Evolutionary conservation across 257 asterid species (phyloP).

Genomic region (Vinca minor): DNA sequence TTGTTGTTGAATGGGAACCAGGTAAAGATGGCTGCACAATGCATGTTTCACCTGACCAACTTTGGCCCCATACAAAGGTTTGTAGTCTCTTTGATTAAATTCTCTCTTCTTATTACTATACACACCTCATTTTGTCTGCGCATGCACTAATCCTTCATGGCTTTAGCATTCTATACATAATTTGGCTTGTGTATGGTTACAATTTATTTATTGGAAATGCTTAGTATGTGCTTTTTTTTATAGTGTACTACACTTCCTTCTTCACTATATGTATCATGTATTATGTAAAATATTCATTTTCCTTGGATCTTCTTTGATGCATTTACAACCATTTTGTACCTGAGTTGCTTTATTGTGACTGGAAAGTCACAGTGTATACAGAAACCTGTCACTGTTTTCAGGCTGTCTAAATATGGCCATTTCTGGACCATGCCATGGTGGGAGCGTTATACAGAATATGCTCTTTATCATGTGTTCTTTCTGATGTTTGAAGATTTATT

Average conservation of each 20-base stretch:
- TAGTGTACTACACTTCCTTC: background rate
- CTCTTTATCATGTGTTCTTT: background rate
- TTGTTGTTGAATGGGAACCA: slow-evolving; percentile 97
- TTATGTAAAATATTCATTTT: background rate
- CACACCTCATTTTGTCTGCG: background rate
- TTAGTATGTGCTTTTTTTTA: background rate
- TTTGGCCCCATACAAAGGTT: slow-evolving; percentile 99
- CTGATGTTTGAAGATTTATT: background rate
- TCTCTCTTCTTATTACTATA: slow-evolving; percentile 2
- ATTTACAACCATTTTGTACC: background rate
- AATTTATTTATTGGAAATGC: background rate
- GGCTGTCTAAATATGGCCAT: background rate
- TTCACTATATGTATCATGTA: background rate
- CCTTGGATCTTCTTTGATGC: background rate
- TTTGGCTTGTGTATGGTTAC: background rate
- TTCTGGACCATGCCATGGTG: background rate
- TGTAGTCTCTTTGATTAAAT: slow-evolving; percentile 9
- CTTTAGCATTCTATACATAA: background rate
- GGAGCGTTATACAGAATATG: background rate
- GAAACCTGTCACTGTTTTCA: background rate
- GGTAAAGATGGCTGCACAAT: slow-evolving; percentile 96
- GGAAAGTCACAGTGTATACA: background rate
- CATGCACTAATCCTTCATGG: background rate
- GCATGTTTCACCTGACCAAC: slow-evolving; percentile 99
- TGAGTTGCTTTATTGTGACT: background rate